phyloP scores from a whole-genome alignment of 352 stramenopile genomes.

The Aphanomyces stellatus region DNA sequence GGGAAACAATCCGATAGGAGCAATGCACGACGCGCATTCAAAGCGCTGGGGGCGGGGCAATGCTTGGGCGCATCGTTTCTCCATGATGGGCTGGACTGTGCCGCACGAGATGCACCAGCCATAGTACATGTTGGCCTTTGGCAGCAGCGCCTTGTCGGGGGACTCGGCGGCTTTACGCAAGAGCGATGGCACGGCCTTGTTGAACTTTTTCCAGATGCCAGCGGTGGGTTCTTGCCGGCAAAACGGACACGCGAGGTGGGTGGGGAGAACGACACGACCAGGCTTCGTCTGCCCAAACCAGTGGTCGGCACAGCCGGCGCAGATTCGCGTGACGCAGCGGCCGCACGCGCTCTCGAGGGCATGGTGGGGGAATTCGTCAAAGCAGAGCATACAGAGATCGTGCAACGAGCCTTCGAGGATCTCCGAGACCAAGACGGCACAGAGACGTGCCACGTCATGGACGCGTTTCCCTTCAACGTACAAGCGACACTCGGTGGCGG shows the following conservation, averaged over 20 bases:
- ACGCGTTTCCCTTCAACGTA: background rate
- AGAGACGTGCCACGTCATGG: background rate
- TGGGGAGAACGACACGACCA: background rate
- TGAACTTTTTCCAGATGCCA: background rate
- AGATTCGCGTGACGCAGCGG: conserved; percentile 1
- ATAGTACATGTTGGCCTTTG: conserved; percentile 2
- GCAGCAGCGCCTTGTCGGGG: background rate
- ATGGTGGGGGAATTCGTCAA: conserved; percentile 5
- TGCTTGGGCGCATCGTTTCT: background rate
- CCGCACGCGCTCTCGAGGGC: conserved; percentile 8
- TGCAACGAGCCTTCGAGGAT: background rate
- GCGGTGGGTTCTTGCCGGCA: background rate
- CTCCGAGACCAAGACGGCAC: background rate
- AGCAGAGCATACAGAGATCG: conserved; percentile 14
- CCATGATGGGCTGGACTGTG: conserved; percentile 1
- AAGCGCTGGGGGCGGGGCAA: background rate
- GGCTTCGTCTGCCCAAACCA: conserved; percentile 5
- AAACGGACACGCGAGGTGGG: conserved; percentile 13
- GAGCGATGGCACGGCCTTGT: background rate
- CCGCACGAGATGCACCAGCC: conserved; percentile 9
- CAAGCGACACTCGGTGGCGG: background rate
- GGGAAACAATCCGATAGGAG: background rate
- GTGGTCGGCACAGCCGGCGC: background rate
- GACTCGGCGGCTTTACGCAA: background rate
- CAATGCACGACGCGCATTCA: background rate